Percentiles rank a stretch among this genome's conserved stretches.
phyloP scores from a whole-genome alignment of 2,329 filamentous ascomycete genomes.

The Zasmidium citrigriseum region DNA sequence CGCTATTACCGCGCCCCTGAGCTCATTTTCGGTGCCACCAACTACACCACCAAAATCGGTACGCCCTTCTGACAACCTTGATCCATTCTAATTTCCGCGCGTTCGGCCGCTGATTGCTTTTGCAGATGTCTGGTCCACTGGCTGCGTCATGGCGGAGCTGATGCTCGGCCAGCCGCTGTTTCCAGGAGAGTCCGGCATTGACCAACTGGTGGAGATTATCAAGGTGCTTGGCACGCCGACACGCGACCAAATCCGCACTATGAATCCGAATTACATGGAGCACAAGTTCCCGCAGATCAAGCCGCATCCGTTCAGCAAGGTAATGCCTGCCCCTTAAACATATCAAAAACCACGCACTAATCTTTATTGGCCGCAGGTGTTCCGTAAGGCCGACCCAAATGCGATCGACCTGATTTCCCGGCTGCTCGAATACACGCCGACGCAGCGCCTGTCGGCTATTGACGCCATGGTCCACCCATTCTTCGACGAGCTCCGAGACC shows the following conservation, averaged over 20 bases:
- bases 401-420: slow-evolving; percentile 94
- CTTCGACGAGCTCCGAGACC: slow-evolving; percentile 94
- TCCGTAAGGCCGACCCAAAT: slow-evolving; percentile 90
- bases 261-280: slow-evolving; percentile 99
- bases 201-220: slow-evolving; percentile 98
- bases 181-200: slow-evolving; percentile 96
- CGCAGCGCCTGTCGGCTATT: slow-evolving; percentile 87
- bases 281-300: slow-evolving; percentile 99
- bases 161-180: slow-evolving; percentile 98
- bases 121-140: slow-evolving; percentile 97
- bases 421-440: slow-evolving; percentile 94
- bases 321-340: slow-evolving; percentile 35
- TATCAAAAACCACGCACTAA: slow-evolving; percentile 12
- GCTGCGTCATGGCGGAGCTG: slow-evolving; percentile 98
- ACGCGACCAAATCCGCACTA: slow-evolving; percentile 95
- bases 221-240: slow-evolving; percentile 97
- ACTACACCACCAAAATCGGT: slow-evolving; percentile 99
- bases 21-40: slow-evolving; percentile 96
- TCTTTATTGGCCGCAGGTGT: slow-evolving; percentile 61
- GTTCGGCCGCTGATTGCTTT: slow-evolving; percentile 17
- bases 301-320: slow-evolving; percentile 97
- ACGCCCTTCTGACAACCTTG: slow-evolving; percentile 42
- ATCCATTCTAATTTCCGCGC: not conserved
- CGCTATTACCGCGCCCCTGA: slow-evolving; percentile 98
- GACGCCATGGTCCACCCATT: slow-evolving; percentile 98